Conservation (phyloP, 257 asterid species). For the Solanum dulcamara region DNA sequence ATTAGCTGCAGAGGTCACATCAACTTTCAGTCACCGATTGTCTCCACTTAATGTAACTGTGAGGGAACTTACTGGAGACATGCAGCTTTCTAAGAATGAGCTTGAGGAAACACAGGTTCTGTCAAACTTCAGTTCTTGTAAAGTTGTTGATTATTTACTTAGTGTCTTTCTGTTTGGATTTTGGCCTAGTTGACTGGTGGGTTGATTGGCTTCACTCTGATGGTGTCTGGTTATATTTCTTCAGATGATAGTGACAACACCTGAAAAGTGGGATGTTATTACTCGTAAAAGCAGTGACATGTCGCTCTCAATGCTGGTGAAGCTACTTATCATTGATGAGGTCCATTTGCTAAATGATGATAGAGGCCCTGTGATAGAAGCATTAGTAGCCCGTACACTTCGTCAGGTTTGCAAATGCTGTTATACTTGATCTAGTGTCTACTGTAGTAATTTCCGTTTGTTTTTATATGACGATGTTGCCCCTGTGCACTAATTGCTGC, state of each 20-base stretch:
- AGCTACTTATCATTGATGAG: constrained; percentile 95
- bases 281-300: constrained; percentile 99
- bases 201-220: neutral
- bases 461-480: neutral
- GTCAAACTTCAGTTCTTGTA: constrained; percentile 33
- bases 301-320: constrained; percentile 96
- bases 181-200: neutral
- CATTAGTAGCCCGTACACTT: constrained; percentile 97
- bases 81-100: constrained; percentile 91
- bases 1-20: constrained; percentile 95
- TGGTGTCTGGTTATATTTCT: constrained; percentile 6
- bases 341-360: constrained; percentile 96
- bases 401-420: constrained; percentile 62
- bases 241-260: constrained; percentile 99
- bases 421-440: neutral
- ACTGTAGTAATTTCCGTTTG: neutral
- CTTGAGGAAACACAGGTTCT: constrained; percentile 91
- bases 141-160: constrained; percentile 1
- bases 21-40: constrained; percentile 83
- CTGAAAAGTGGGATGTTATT: constrained; percentile 99
- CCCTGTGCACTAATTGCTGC: neutral
- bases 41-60: constrained; percentile 79
- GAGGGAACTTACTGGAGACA: constrained; percentile 97
- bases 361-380: constrained; percentile 96
- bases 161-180: neutral